Evolutionary conservation across 768 basidiomycete genomes (phyloP), one percentile per base, ranked within the genome.

Genomic region (Tylopilus subfusipes): DNA sequence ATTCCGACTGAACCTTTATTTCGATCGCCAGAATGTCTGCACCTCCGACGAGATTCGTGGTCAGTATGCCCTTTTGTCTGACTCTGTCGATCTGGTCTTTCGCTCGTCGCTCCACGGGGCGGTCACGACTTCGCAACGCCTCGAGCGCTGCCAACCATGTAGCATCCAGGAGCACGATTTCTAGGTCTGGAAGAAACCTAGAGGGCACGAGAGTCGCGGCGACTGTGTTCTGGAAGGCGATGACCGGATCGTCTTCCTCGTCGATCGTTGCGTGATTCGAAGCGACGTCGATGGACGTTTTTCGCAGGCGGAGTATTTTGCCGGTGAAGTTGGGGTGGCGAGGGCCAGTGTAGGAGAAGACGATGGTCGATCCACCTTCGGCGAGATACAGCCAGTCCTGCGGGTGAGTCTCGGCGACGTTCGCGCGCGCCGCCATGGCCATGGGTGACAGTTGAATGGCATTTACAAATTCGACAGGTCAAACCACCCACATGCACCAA

Each of bases 301-400:
- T 98, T 52, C 87, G 80, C 51, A 98, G 73, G 11, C 95, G 82
- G 24, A 98, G 76, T 1, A 90, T 87, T 38, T 75, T 90, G 11
- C 82, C 82, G 48, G 78, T 69, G 66, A 86, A 87, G 9, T 68
- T 53, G 2, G 78, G 68, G 58, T 81, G 69, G 8, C 65, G 46
- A 19, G 80, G 75, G 0, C 93, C 91, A 11, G 64, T 60, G 65
- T 95, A 96, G 9, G 89, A 83, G 70, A 94, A 91, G 16, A 98
- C 92, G 60, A 93, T 82, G 7, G 91, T 88, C 19, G 92, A 88
- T 19, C 90, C 92, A n/a, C 96, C 96, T 74, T 98, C 96, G 0
- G 92, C 86, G 21, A 93, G 73, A 66, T 98, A 98, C 57, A 67
- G 72, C 94, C 95, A 98, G 68, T 90, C 74, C 12, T 46, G 52